Percentiles rank a stretch among this genome's conserved stretches.
phyloP scores from a whole-genome alignment of 2,329 filamentous ascomycete species.

The Paecilomyces sp. region DNA sequence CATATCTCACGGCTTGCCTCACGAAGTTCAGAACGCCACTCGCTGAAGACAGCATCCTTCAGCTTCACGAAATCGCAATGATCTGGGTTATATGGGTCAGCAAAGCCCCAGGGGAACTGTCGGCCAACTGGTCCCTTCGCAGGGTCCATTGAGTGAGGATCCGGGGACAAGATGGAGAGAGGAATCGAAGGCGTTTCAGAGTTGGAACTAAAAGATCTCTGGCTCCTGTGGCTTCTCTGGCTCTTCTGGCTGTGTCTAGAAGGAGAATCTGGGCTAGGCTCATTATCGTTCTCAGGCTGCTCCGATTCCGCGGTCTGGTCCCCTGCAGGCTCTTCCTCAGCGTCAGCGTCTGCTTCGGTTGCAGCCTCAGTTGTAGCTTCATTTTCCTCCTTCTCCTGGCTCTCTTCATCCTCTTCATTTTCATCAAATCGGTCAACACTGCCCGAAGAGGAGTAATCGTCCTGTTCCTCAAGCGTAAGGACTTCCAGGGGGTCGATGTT shows the following conservation, averaged over 20 bases:
- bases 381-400: slow-evolving; percentile 5
- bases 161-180: slow-evolving; percentile 88
- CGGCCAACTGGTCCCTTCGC: slow-evolving; percentile 58
- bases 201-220: slow-evolving; percentile 34
- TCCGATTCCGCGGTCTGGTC: slow-evolving; percentile 19
- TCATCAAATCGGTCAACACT: slow-evolving; percentile 39
- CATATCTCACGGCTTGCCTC: slow-evolving; percentile 86
- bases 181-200: slow-evolving; percentile 63
- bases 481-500: slow-evolving; percentile 84
- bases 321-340: slow-evolving; percentile 12
- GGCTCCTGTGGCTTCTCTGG: slow-evolving; percentile 35
- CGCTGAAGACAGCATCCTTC: slow-evolving; percentile 84
- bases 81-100: slow-evolving; percentile 80
- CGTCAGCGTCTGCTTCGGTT: slow-evolving; percentile 13
- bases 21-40: slow-evolving; percentile 86
- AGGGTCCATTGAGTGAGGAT: slow-evolving; percentile 64
- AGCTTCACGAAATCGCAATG: slow-evolving; percentile 92
- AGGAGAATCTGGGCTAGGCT: slow-evolving; percentile 26
- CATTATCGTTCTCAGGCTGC: slow-evolving; percentile 9
- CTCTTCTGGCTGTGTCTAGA: slow-evolving; percentile 32
- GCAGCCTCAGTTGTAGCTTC: slow-evolving; percentile 18
- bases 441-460: slow-evolving; percentile 49
- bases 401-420: slow-evolving; percentile 38
- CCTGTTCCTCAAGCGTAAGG: slow-evolving; percentile 72
- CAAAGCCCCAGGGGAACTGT: slow-evolving; percentile 93